Evolutionary conservation across 768 basidiomycete species (phyloP).

Genomic region (Mrakia frigida): DNA sequence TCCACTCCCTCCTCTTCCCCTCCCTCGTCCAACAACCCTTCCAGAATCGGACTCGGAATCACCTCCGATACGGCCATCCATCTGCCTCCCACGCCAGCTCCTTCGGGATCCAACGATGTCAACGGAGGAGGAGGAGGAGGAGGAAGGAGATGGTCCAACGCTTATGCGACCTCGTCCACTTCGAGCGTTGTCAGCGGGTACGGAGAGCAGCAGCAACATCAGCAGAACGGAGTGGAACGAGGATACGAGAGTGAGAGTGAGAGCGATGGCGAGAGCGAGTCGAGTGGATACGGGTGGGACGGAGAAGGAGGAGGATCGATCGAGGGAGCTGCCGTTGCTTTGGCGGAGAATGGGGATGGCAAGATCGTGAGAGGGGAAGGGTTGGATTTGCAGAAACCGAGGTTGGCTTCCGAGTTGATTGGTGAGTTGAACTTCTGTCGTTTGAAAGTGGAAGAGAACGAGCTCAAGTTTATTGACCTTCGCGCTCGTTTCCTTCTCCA

Average conservation of each 20-base stretch:
- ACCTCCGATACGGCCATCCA: neutral
- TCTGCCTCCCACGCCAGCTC: neutral
- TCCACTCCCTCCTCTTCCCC: slow-evolving; percentile 4
- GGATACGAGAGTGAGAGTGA: slow-evolving; percentile 23
- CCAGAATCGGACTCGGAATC: slow-evolving; percentile 9
- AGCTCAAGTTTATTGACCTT: too few species aligned
- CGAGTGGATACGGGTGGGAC: slow-evolving; percentile 28
- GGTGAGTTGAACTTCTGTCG: slow-evolving; percentile 9
- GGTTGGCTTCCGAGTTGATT: slow-evolving; percentile 12
- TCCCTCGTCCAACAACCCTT: neutral
- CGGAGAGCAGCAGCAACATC: neutral
- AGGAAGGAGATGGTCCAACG: neutral
- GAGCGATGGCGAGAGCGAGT: slow-evolving; percentile 24
- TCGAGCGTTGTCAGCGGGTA: slow-evolving; percentile 7
- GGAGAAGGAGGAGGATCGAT: neutral
- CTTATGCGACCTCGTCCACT: neutral
- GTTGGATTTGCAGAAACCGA: slow-evolving; percentile 20
- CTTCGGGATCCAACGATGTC: neutral
- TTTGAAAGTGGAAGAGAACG: neutral
- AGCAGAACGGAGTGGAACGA: neutral
- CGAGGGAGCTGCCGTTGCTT: slow-evolving; percentile 18
- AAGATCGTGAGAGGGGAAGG: slow-evolving; percentile 19
- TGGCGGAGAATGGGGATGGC: slow-evolving; percentile 27
- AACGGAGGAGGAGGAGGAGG: too few species aligned
- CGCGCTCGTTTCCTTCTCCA: slow-evolving; percentile 42